Conservation (phyloP, 768 basidiomycete genomes). For the Rubroboletus pulcherrimus region DNA sequence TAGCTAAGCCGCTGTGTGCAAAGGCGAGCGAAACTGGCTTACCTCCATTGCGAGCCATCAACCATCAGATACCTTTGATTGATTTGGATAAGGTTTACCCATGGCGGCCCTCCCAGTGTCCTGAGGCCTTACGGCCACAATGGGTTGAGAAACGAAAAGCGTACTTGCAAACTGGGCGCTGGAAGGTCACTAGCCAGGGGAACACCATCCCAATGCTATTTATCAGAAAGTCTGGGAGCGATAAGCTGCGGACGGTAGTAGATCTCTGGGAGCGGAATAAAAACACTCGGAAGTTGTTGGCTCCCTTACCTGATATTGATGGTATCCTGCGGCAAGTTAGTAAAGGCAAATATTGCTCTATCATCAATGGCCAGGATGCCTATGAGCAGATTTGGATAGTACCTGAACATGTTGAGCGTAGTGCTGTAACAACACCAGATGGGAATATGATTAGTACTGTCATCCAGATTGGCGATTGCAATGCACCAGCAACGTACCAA, state of each 20-base stretch:
- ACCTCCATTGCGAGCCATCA: neutral
- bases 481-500: conserved; percentile 45
- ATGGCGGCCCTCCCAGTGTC: neutral
- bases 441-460: conserved; percentile 35
- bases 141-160: neutral
- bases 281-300: conserved; percentile 16
- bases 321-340: conserved; percentile 1
- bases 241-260: neutral
- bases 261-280: conserved; percentile 12
- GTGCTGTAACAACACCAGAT: conserved; percentile 33
- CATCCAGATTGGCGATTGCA: conserved; percentile 25
- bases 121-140: neutral
- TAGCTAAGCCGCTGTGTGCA: neutral
- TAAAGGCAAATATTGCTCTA: neutral
- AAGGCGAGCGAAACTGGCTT: neutral
- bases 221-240: neutral
- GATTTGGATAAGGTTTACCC: neutral
- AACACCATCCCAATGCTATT: conserved; percentile 6
- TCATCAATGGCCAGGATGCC: conserved; percentile 15
- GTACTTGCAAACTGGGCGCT: neutral
- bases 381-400: conserved; percentile 20
- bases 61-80: neutral
- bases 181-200: neutral
- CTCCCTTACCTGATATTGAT: conserved; percentile 18
- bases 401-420: conserved; percentile 16